phyloP scores from a whole-genome alignment of 768 basidiomycete species.

The Hericium erinaceus region DNA sequence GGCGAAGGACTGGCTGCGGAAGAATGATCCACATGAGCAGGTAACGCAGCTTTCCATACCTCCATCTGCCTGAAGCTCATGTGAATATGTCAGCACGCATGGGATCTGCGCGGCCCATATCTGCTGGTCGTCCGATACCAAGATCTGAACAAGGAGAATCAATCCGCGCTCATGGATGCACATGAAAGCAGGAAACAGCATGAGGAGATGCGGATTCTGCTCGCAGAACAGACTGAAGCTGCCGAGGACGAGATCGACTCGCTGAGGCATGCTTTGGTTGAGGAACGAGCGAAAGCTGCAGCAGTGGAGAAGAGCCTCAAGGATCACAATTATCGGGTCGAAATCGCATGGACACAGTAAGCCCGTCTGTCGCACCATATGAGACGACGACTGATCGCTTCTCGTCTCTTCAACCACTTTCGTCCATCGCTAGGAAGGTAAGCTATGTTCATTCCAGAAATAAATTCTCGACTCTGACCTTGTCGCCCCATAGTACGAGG shows the following conservation, averaged over 20 bases:
- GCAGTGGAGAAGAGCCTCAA: background rate
- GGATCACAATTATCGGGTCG: background rate
- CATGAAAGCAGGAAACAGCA: slow-evolving; percentile 10
- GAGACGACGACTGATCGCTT: background rate
- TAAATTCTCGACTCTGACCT: background rate
- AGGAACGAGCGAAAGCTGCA: background rate
- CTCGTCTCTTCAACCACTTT: too few species aligned
- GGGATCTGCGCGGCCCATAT: slow-evolving; percentile 15
- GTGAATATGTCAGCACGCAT: slow-evolving; percentile 6
- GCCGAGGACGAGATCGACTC: slow-evolving; percentile 5
- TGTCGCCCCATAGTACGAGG: slow-evolving; percentile 8
- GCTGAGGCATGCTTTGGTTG: background rate
- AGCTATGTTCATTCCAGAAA: background rate
- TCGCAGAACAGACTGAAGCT: slow-evolving; percentile 6
- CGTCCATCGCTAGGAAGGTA: slow-evolving; percentile 8
- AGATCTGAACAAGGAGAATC: slow-evolving; percentile 15
- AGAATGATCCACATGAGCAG: slow-evolving; percentile 6
- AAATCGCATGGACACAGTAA: background rate
- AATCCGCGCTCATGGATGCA: slow-evolving; percentile 8
- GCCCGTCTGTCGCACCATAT: background rate
- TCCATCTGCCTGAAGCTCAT: background rate
- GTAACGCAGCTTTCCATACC: too few species aligned
- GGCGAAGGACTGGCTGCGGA: slow-evolving; percentile 11
- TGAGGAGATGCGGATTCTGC: slow-evolving; percentile 8
- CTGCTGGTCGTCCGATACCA: slow-evolving; percentile 13